Conservation (phyloP, 2,329 filamentous ascomycete species). For the Raffaelea albimanens region DNA sequence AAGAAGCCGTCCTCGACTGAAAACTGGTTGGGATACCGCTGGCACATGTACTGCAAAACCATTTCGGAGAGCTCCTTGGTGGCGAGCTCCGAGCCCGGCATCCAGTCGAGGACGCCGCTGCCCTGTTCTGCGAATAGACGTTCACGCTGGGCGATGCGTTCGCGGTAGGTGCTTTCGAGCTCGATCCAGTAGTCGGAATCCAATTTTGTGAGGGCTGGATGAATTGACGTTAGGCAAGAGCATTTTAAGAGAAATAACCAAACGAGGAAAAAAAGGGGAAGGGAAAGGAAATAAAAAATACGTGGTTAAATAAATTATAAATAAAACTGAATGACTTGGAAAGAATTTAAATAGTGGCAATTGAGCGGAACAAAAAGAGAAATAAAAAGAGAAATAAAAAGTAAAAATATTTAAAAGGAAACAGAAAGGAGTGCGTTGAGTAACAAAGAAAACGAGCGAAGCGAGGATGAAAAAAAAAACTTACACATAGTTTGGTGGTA, state of each 20-base stretch:
- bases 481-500: constrained; percentile 91
- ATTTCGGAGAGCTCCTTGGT: constrained; percentile 87
- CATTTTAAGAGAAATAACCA: not conserved
- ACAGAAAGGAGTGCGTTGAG: not conserved
- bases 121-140: constrained; percentile 55
- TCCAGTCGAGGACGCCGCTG: constrained; percentile 51
- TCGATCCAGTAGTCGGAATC: constrained; percentile 87
- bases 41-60: constrained; percentile 67
- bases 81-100: constrained; percentile 68
- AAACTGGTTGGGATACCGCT: constrained; percentile 71
- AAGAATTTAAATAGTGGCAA: not conserved
- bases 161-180: constrained; percentile 62
- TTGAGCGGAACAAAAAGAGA: not conserved
- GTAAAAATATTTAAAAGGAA: not conserved
- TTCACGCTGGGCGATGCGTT: constrained; percentile 60
- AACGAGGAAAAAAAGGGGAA: not conserved
- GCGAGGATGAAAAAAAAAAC: constrained; percentile 17
- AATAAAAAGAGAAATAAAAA: constrained; percentile 10
- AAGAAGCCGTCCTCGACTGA: constrained; percentile 42
- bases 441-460: too few relatives aligned
- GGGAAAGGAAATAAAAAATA: too few relatives aligned
- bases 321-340: too few relatives aligned
- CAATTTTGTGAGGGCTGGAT: constrained; percentile 62
- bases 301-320: too few relatives aligned
- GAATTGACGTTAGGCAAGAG: not conserved